Evolutionary conservation across 768 basidiomycete species (phyloP), one percentile per base, ranked within the genome.

Genomic region (Xerocomellus dryophilus): DNA sequence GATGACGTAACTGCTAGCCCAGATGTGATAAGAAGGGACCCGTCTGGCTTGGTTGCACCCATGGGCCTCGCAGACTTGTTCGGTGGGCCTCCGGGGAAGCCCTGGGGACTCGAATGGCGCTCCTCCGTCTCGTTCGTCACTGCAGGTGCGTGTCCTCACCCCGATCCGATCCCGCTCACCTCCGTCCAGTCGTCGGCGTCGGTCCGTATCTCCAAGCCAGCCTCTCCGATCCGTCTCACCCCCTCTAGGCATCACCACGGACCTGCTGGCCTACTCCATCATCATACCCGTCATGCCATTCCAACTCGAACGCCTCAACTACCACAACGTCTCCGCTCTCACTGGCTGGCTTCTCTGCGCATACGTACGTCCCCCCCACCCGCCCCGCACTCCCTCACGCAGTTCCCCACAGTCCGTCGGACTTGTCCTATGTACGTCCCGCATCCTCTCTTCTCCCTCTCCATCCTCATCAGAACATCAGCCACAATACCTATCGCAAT

Each of bases 241-340:
- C 23, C 36, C 41, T 20, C 36, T 25, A 75, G 73, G 74, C 10
- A 71, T 74, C 41, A 71, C 71, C 4, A 78, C 78, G 2, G 84
- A 85, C 63, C 60, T 83, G 1, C 66, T 85, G n/a, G 78, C 82
- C 10, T 85, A 85, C 60, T 81, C 82, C 5, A 73, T 82, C 25
- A 80, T 84, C 52, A 78, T 84, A 31, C 84, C 84, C 9, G 82
- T 85, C 29, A 74, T 85, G 52, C 83, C 84, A 2, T 85, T 85
- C 61, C 83, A 81, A 32, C 76, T 86, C 21, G 77, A 83, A 59
- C 64, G 52, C 6, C 73, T 85, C 43, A 67, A 74, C 0, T 80
- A 80, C 52, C 61, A 64, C 8, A 50, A 68, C 11, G 75, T 82
- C 21, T 83, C 82, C 32, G 71, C 74, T 2, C 74, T 76, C 29